Percentiles rank a stretch among this genome's conserved stretches.
Conservation (phyloP, 768 basidiomycete genomes). For the Trametes sanguinea region DNA sequence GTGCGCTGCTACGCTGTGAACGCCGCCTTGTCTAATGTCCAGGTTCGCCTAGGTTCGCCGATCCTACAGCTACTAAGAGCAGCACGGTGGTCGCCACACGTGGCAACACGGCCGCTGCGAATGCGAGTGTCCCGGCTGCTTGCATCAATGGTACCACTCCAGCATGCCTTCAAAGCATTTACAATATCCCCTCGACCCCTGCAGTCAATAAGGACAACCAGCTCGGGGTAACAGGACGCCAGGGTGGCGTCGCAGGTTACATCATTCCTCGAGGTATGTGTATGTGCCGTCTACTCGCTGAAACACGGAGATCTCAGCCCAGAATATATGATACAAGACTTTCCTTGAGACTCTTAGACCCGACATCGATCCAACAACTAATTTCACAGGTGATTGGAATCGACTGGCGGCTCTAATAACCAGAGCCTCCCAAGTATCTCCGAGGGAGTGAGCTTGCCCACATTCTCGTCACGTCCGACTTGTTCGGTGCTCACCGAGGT, state of each 20-base stretch:
- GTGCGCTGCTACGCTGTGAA: background rate
- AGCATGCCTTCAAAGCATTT: constrained; percentile 33
- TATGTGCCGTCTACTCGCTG: background rate
- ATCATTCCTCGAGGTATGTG: constrained; percentile 35
- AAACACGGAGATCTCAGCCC: background rate
- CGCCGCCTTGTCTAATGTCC: background rate
- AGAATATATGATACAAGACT: constrained; percentile 18
- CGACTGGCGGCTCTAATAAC: constrained; percentile 32
- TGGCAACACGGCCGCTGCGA: constrained; percentile 20
- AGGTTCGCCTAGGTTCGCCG: background rate
- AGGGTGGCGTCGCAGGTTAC: constrained; percentile 27
- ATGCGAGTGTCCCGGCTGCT: constrained; percentile 8
- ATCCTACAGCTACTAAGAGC: constrained; percentile 27
- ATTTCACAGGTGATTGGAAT: constrained; percentile 26
- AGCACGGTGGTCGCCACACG: background rate
- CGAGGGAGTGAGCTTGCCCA: background rate
- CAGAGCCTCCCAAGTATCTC: constrained; percentile 43
- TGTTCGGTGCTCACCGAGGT: too few relatives aligned
- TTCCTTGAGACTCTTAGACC: constrained; percentile 27
- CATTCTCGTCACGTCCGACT: too few relatives aligned
- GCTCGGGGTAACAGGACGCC: constrained; percentile 36
- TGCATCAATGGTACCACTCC: constrained; percentile 32
- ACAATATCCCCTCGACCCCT: constrained; percentile 28
- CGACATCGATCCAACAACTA: constrained; percentile 23
- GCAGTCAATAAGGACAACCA: constrained; percentile 26